These are phyloP conservation scores for Truncatella angustata DNA, from an alignment of 2,329 filamentous ascomycete species.

Conservation along the genomic window DNA sequence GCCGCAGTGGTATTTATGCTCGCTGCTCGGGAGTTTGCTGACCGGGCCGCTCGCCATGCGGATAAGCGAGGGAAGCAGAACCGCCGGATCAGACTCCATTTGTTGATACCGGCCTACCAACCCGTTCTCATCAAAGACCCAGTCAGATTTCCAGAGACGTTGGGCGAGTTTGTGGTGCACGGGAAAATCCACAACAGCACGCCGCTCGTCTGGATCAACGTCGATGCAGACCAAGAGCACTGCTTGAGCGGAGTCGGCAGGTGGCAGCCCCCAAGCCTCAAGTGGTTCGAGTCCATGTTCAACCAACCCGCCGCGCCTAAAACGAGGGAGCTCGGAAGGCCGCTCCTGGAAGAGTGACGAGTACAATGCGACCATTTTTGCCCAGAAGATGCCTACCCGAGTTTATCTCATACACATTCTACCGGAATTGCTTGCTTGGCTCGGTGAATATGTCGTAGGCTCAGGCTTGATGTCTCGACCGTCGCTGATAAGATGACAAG, in stretches of 20 bases:
- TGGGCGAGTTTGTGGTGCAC: slow-evolving; percentile 36
- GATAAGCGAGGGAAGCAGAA: background rate
- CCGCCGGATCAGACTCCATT: slow-evolving; percentile 30
- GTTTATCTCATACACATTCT: too few relatives aligned
- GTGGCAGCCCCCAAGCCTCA: slow-evolving; percentile 27
- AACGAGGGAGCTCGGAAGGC: background rate
- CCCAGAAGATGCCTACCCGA: too few relatives aligned
- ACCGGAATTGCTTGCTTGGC: too few relatives aligned
- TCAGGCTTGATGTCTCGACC: too few relatives aligned
- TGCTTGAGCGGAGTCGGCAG: slow-evolving; percentile 31
- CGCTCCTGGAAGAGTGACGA: background rate
- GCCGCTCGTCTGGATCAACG: slow-evolving; percentile 36
- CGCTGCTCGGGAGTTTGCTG: slow-evolving; percentile 26
- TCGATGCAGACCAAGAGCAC: slow-evolving; percentile 32
- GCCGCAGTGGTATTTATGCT: slow-evolving; percentile 39
- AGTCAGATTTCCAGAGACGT: slow-evolving; percentile 32
- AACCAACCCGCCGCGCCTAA: background rate
- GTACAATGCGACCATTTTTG: background rate
- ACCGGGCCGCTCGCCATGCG: slow-evolving; percentile 18
- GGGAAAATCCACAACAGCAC: slow-evolving; percentile 37
- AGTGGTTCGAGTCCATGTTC: slow-evolving; percentile 19
- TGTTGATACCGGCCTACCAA: slow-evolving; percentile 38
- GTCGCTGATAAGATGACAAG: too few relatives aligned
- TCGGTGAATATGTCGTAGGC: too few relatives aligned
- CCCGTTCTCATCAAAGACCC: slow-evolving; percentile 35